Conservation (phyloP, 2,329 filamentous ascomycete genomes). For the Paracorniculantispora psalliotae region DNA sequence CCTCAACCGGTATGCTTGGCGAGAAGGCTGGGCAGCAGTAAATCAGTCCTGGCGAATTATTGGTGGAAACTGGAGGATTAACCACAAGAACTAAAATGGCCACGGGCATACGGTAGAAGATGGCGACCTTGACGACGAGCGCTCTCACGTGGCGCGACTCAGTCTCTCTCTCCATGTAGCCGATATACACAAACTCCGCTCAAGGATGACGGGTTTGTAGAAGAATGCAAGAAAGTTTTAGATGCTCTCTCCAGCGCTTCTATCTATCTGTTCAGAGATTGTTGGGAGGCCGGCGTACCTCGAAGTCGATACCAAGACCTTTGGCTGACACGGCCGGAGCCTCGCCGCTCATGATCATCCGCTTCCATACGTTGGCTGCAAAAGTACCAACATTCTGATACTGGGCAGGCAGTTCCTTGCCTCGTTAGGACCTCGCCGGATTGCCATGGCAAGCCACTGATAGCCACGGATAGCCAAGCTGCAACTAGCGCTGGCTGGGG, state of each 20-base stretch:
- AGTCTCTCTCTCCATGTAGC: background rate
- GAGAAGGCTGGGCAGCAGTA: background rate
- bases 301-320: background rate
- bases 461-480: background rate
- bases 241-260: too few species aligned
- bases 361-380: background rate
- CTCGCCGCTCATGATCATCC: background rate
- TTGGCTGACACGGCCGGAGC: background rate
- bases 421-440: background rate
- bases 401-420: background rate
- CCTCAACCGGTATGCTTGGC: background rate
- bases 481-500: background rate
- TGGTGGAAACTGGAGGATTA: background rate
- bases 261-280: too few species aligned
- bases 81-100: background rate
- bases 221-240: too few species aligned
- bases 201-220: background rate
- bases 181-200: background rate
- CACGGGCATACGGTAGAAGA: background rate
- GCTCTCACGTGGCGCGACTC: slow-evolving; percentile 6
- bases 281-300: background rate
- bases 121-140: background rate
- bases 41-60: background rate
- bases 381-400: background rate
- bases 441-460: background rate